Percentiles rank a stretch among this genome's conserved stretches.
phyloP scores from a whole-genome alignment of 2,329 filamentous ascomycete species.

The Alternaria rosae region DNA sequence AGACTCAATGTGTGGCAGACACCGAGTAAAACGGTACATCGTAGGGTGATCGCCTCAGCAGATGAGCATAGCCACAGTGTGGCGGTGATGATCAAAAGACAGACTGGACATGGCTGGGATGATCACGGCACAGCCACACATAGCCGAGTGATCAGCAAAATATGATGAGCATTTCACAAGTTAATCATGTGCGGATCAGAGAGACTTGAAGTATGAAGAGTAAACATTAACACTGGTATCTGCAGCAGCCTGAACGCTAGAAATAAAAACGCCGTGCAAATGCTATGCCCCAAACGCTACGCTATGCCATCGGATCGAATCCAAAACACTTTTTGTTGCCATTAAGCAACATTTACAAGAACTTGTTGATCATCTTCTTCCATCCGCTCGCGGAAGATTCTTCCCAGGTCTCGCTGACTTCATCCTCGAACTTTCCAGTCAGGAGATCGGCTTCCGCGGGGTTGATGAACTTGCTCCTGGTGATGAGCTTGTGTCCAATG shows the following conservation, averaged over 20 bases:
- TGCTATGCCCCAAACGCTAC: constrained; percentile 27
- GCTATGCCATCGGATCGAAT: constrained; percentile 22
- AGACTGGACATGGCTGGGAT: neutral
- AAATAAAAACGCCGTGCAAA: constrained; percentile 27
- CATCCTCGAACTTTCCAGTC: constrained; percentile 48
- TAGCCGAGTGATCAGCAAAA: neutral
- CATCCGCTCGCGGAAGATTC: constrained; percentile 41
- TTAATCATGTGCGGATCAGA: neutral
- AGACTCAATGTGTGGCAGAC: neutral
- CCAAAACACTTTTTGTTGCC: constrained; percentile 21
- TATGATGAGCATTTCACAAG: neutral
- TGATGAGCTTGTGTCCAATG: constrained; percentile 63
- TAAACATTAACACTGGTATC: constrained; percentile 27
- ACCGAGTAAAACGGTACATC: neutral
- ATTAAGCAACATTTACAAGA: constrained; percentile 23
- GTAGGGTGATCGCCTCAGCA: neutral
- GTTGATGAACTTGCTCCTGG: constrained; percentile 50
- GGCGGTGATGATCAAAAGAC: neutral
- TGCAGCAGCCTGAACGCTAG: constrained; percentile 9
- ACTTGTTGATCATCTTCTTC: constrained; percentile 40
- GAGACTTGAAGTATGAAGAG: neutral
- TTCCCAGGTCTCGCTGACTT: constrained; percentile 42
- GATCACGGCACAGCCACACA: neutral
- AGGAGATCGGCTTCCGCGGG: constrained; percentile 54
- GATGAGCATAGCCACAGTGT: neutral